phyloP scores from a whole-genome alignment of 768 basidiomycete genomes.

The Daedalea quercina region DNA sequence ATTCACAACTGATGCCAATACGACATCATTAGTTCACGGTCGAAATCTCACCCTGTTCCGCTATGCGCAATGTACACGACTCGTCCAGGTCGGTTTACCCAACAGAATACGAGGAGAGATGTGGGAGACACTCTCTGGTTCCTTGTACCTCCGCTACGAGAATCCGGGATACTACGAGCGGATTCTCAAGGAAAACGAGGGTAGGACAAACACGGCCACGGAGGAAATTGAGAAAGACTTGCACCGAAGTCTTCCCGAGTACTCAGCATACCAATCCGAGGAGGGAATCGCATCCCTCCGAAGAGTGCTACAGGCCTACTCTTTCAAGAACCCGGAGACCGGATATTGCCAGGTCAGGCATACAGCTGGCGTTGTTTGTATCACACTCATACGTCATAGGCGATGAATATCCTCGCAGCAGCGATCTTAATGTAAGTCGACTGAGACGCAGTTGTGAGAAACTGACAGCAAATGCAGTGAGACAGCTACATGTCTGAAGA shows the following conservation, averaged over 20 bases:
- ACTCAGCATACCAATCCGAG: constrained; percentile 89
- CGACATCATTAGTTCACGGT: constrained; percentile 61
- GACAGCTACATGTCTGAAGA: constrained; percentile 98
- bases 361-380: background rate
- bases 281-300: constrained; percentile 82
- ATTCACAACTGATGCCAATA: constrained; percentile 4
- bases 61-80: constrained; percentile 94
- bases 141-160: constrained; percentile 81
- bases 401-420: constrained; percentile 96
- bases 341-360: constrained; percentile 83
- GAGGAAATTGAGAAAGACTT: constrained; percentile 99
- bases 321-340: constrained; percentile 88
- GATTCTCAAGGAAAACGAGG: constrained; percentile 70
- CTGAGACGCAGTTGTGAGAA: background rate
- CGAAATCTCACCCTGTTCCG: constrained; percentile 92
- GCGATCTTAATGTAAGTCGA: constrained; percentile 79
- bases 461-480: background rate
- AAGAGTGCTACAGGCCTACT: constrained; percentile 91
- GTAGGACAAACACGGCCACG: constrained; percentile 78
- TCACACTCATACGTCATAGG: constrained; percentile 33
- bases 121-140: constrained; percentile 97
- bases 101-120: constrained; percentile 93
- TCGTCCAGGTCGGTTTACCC: constrained; percentile 94
- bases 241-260: constrained; percentile 93
- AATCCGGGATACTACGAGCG: constrained; percentile 79